Conservation (phyloP, 257 asterid genomes). For the Capsicum pubescens region DNA sequence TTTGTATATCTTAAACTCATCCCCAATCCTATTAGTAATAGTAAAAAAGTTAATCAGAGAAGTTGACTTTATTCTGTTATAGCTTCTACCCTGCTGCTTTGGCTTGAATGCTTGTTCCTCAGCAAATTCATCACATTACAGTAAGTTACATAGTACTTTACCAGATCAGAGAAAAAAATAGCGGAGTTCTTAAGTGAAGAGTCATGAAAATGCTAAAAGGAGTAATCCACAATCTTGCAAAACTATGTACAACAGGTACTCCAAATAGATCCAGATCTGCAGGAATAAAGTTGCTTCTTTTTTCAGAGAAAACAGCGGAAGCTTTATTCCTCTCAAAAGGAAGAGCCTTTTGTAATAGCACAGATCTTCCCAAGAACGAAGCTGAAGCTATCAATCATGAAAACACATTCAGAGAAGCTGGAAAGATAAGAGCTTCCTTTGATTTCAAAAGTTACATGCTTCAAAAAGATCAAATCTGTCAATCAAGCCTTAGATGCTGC, state of each 20-base stretch:
- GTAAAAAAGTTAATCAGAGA: neutral
- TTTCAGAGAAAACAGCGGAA: neutral
- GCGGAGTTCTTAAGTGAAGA: neutral
- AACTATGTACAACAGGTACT: constrained; percentile 14
- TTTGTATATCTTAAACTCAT: neutral
- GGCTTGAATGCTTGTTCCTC: neutral
- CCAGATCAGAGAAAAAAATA: neutral
- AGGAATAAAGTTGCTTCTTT: constrained; percentile 6
- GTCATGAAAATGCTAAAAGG: neutral
- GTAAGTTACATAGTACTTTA: neutral
- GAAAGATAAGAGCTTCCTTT: neutral
- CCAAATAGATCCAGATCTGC: neutral
- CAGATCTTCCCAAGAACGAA: constrained; percentile 2
- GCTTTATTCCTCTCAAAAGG: neutral
- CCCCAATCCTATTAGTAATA: neutral
- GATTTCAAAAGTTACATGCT: constrained; percentile 52
- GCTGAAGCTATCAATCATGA: constrained; percentile 11
- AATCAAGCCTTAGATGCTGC: constrained; percentile 57
- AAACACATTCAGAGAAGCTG: constrained; percentile 10
- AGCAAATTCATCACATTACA: neutral
- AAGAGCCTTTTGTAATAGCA: constrained; percentile 23
- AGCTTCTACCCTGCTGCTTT: constrained; percentile 7
- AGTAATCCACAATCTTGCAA: neutral
- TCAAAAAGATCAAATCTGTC: constrained; percentile 45
- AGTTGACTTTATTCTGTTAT: neutral